These are phyloP conservation scores for Musa beccarii DNA, from an alignment of 176 grass and related monocot genomes.

Conservation along the genomic window DNA sequence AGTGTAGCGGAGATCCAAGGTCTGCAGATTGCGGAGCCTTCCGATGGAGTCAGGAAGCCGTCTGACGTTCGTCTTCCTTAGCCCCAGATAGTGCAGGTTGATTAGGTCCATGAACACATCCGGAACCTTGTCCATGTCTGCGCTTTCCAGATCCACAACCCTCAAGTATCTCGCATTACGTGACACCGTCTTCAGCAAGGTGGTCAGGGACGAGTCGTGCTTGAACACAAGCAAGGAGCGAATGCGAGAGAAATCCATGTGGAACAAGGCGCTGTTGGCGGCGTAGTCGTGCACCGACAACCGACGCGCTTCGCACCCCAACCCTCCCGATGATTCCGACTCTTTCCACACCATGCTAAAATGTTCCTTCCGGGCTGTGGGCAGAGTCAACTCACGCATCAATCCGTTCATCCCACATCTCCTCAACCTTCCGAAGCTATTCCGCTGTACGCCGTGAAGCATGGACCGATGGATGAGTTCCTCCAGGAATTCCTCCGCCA, in stretches of 20 bases:
- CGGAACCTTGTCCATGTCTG: constrained; percentile 24
- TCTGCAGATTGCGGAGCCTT: constrained; percentile 37
- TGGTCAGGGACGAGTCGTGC: background rate
- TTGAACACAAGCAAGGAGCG: background rate
- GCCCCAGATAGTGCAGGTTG: constrained; percentile 32
- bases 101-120: constrained; percentile 28
- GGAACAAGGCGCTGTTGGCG: background rate
- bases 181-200: background rate
- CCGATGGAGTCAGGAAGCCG: constrained; percentile 28
- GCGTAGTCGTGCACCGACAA: background rate
- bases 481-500: constrained; percentile 32
- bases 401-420: constrained; percentile 38
- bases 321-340: background rate
- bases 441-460: constrained; percentile 28
- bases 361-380: constrained; percentile 9
- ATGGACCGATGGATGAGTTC: constrained; percentile 32
- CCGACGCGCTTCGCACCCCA: background rate
- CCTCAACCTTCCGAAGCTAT: constrained; percentile 3
- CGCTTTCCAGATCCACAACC: constrained; percentile 18
- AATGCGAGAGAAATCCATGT: background rate
- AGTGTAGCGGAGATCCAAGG: constrained; percentile 21
- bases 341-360: constrained; percentile 20
- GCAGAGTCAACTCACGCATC: constrained; percentile 34
- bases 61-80: constrained; percentile 24
- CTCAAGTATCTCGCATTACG: background rate